Evolutionary conservation across 2,329 filamentous ascomycete genomes (phyloP).

Genomic region (Stagonosporopsis vannaccii): DNA sequence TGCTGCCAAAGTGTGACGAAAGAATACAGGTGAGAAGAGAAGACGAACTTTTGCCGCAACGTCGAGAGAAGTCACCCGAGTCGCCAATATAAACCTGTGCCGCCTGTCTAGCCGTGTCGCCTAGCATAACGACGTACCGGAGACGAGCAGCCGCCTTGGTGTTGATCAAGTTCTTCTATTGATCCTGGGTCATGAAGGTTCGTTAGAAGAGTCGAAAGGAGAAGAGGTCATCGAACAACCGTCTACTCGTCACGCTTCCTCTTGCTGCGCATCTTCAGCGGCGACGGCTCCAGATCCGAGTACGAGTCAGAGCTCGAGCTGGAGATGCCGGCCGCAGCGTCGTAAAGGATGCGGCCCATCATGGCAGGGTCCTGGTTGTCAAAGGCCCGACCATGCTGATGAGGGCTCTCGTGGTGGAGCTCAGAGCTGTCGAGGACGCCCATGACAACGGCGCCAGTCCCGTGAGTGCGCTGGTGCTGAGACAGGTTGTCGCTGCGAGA

Average conservation of each 20-base stretch:
- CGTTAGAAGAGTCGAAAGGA: constrained; percentile 39
- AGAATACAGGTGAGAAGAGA: constrained; percentile 37
- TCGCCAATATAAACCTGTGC: constrained; percentile 34
- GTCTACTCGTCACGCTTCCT: constrained; percentile 71
- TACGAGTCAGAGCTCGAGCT: constrained; percentile 45
- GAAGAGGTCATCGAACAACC: constrained; percentile 22
- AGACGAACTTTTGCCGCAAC: constrained; percentile 39
- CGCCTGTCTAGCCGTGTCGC: constrained; percentile 45
- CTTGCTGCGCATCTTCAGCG: constrained; percentile 71
- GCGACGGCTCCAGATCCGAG: constrained; percentile 49
- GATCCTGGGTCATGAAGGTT: constrained; percentile 45
- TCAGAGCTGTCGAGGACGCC: constrained; percentile 80
- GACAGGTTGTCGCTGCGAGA: constrained; percentile 96
- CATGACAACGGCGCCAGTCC: constrained; percentile 88
- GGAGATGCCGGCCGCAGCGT: constrained; percentile 48
- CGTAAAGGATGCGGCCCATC: constrained; percentile 50
- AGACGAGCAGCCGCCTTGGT: constrained; percentile 31
- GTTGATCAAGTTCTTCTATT: constrained; percentile 30
- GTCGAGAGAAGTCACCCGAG: constrained; percentile 21
- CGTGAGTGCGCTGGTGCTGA: constrained; percentile 94
- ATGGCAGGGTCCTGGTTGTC: constrained; percentile 47
- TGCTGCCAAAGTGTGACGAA: constrained; percentile 33
- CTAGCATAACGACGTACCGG: too few species aligned
- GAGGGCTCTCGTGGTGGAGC: constrained; percentile 57
- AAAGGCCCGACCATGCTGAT: constrained; percentile 34